These are phyloP conservation scores for Globisporangium canariense DNA, from an alignment of 352 stramenopile genomes.

Conservation along the genomic window DNA sequence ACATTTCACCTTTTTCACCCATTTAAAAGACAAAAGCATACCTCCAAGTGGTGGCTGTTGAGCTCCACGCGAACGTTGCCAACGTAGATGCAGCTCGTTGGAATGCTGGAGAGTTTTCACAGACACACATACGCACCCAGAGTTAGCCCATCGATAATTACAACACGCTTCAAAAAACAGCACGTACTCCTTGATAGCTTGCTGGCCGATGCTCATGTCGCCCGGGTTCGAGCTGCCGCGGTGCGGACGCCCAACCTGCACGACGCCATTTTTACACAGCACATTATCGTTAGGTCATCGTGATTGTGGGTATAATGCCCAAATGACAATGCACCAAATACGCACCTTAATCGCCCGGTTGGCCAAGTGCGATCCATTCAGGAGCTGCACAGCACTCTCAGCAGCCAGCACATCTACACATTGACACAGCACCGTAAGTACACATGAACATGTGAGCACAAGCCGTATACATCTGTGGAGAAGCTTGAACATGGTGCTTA, in stretches of 20 bases:
- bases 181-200: constrained; percentile 76
- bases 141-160: not conserved
- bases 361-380: constrained; percentile 58
- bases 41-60: constrained; percentile 74
- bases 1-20: not conserved
- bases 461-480: not conserved
- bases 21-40: constrained; percentile 11
- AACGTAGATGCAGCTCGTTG: constrained; percentile 76
- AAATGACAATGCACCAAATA: too few relatives aligned
- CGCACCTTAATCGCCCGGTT: constrained; percentile 61
- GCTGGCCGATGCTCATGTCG: constrained; percentile 58
- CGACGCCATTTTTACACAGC: constrained; percentile 4
- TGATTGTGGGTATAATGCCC: not conserved
- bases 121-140: not conserved
- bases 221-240: constrained; percentile 64
- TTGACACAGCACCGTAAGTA: constrained; percentile 7
- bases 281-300: not conserved
- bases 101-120: constrained; percentile 28
- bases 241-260: constrained; percentile 68
- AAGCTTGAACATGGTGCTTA: constrained; percentile 1
- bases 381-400: constrained; percentile 72
- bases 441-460: not conserved
- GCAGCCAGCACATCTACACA: constrained; percentile 62
- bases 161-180: not conserved
- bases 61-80: constrained; percentile 68